Conservation (phyloP, 1,284 basidiomycete species). For the Leccinum huronense region DNA sequence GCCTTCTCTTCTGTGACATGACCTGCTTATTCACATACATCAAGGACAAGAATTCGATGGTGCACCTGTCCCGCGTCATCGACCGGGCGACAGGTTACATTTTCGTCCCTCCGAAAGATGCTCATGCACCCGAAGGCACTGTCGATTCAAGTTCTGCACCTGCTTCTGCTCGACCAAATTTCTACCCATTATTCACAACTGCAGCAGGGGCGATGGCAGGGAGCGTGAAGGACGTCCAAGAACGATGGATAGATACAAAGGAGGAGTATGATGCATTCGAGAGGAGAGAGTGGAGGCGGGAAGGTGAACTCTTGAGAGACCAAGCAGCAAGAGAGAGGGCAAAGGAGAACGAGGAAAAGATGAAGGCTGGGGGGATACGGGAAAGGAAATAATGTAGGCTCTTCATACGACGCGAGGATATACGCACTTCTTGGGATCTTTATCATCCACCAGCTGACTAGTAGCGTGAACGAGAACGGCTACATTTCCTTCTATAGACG, state of each 20-base stretch:
- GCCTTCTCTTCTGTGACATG: constrained; percentile 20
- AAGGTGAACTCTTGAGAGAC: constrained; percentile 45
- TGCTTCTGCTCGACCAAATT: constrained; percentile 52
- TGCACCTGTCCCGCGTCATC: constrained; percentile 76
- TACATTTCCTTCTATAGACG: background rate
- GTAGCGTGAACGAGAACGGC: background rate
- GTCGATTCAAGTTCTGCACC: constrained; percentile 45
- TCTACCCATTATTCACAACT: constrained; percentile 63
- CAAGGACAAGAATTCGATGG: constrained; percentile 91
- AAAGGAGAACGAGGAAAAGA: constrained; percentile 8
- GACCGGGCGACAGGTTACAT: constrained; percentile 91
- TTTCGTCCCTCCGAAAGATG: constrained; percentile 63
- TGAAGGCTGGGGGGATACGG: constrained; percentile 22
- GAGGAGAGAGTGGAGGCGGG: constrained; percentile 63
- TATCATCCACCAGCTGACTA: background rate
- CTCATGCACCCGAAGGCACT: constrained; percentile 52
- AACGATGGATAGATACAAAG: constrained; percentile 80
- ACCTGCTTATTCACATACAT: background rate
- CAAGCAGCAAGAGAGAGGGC: constrained; percentile 20
- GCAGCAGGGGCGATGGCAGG: constrained; percentile 58
- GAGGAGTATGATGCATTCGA: constrained; percentile 81
- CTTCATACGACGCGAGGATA: background rate
- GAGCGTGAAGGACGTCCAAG: constrained; percentile 78
- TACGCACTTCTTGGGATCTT: background rate
- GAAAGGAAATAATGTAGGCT: constrained; percentile 29